Evolutionary conservation across 1,284 basidiomycete species (phyloP).

Genomic region (Cerioporus squamosus): DNA sequence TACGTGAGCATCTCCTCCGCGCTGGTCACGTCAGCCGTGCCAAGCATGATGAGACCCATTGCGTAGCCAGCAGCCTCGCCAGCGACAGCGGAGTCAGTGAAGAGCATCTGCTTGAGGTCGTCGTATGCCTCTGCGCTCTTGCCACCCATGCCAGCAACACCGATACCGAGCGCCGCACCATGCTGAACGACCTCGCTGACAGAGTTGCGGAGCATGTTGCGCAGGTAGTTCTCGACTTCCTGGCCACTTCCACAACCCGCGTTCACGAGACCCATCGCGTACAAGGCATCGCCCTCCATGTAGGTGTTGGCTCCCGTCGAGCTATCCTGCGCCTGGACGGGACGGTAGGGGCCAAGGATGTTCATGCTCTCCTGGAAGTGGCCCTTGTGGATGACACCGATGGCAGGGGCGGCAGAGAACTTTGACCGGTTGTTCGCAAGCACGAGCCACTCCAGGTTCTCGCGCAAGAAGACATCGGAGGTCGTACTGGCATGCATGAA

Average conservation of each 20-base stretch:
- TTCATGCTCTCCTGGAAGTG: slow-evolving; percentile 92
- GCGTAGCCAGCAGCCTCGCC: slow-evolving; percentile 94
- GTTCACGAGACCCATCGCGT: slow-evolving; percentile 93
- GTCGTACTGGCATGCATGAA: slow-evolving; percentile 97
- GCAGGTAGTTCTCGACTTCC: slow-evolving; percentile 74
- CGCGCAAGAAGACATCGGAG: slow-evolving; percentile 89
- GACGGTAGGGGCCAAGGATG: slow-evolving; percentile 93
- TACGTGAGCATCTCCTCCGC: slow-evolving; percentile 94
- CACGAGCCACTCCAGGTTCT: slow-evolving; percentile 94
- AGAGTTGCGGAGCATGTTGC: slow-evolving; percentile 75
- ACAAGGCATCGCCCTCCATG: slow-evolving; percentile 92
- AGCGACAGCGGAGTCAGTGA: slow-evolving; percentile 91
- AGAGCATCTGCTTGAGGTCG: slow-evolving; percentile 85
- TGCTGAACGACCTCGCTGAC: slow-evolving; percentile 91
- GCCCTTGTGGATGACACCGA: slow-evolving; percentile 96
- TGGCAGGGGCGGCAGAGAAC: slow-evolving; percentile 92
- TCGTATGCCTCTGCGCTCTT: slow-evolving; percentile 90
- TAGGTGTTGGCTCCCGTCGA: slow-evolving; percentile 78
- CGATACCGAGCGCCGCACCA: slow-evolving; percentile 92
- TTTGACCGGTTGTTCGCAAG: slow-evolving; percentile 97
- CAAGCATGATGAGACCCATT: slow-evolving; percentile 97
- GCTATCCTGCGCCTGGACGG: slow-evolving; percentile 71
- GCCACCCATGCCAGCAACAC: slow-evolving; percentile 91
- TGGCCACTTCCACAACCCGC: slow-evolving; percentile 80
- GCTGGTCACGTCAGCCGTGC: slow-evolving; percentile 77